phyloP scores from a whole-genome alignment of 306 rosid genomes.

The Prinsepia uniflora region DNA sequence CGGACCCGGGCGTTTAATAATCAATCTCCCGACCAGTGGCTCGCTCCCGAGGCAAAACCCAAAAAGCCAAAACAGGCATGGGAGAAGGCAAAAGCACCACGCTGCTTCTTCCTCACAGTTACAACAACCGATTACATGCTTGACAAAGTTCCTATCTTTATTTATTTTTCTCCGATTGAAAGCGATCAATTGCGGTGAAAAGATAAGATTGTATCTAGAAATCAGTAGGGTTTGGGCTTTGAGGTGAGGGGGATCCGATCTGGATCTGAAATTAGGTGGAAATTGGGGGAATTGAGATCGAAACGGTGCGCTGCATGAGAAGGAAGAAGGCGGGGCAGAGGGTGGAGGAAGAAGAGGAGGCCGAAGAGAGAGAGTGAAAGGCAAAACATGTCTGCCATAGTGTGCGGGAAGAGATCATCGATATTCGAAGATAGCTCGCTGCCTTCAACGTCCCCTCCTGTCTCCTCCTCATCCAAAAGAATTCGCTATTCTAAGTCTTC shows the following conservation, averaged over 20 bases:
- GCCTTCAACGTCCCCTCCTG: conserved; percentile 52
- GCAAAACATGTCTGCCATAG: conserved; percentile 91
- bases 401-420: conserved; percentile 98
- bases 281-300: conserved; percentile 5
- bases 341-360: conserved; percentile 25
- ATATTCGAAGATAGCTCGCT: conserved; percentile 72
- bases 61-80: neutral
- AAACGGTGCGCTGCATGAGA: conserved; percentile 48
- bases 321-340: conserved; percentile 24
- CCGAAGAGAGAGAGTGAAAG: conserved; percentile 26
- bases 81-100: neutral
- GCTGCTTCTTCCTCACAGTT: neutral
- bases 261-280: neutral
- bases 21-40: neutral
- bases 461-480: conserved; percentile 43
- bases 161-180: too few relatives aligned
- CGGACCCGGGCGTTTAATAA: neutral
- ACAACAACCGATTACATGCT: neutral
- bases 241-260: neutral
- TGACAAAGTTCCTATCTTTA: too few relatives aligned
- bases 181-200: too few relatives aligned
- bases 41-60: neutral
- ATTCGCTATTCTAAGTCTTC: conserved; percentile 60
- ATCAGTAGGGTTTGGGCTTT: too few relatives aligned
- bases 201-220: too few relatives aligned